Evolutionary conservation across 352 stramenopile species (phyloP).

Genomic region (Globisporangium spinosum): DNA sequence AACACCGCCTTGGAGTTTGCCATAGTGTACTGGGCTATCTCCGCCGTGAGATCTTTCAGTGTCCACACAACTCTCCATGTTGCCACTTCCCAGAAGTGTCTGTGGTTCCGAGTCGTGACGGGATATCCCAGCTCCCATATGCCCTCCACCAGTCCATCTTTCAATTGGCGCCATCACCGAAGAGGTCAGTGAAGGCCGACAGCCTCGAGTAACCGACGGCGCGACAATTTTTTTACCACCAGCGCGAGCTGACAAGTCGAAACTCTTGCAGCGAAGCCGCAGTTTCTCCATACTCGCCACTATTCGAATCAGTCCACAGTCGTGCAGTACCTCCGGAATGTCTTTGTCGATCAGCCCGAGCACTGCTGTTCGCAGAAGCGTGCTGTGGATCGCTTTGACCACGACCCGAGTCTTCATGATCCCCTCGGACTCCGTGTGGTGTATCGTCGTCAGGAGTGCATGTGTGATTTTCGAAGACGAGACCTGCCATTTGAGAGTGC

Average conservation of each 20-base stretch:
- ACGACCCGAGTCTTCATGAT: slow-evolving; percentile 26
- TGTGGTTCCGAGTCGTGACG: background rate
- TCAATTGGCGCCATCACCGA: background rate
- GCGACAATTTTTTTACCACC: background rate
- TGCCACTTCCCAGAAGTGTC: background rate
- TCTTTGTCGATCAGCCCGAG: slow-evolving; percentile 32
- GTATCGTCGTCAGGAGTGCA: slow-evolving; percentile 20
- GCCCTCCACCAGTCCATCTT: background rate
- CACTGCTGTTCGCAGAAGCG: slow-evolving; percentile 23
- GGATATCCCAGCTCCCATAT: background rate
- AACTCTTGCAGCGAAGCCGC: background rate
- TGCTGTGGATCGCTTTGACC: slow-evolving; percentile 22
- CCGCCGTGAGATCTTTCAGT: background rate
- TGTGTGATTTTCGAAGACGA: slow-evolving; percentile 9
- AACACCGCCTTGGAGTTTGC: slow-evolving; percentile 21
- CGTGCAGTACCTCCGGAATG: slow-evolving; percentile 24
- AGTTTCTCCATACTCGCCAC: slow-evolving; percentile 17
- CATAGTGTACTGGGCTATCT: background rate
- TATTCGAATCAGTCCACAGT: slow-evolving; percentile 23
- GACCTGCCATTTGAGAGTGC: slow-evolving; percentile 16
- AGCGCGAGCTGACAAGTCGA: background rate
- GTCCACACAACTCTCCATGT: background rate
- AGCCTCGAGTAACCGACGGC: background rate
- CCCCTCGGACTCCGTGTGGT: slow-evolving; percentile 18
- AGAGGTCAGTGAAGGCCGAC: background rate